A percentile compares a stretch with the other conserved stretches of the same genome.
Evolutionary conservation across 768 basidiomycete genomes (phyloP).

Genomic region (Xerocomellus intermedius): DNA sequence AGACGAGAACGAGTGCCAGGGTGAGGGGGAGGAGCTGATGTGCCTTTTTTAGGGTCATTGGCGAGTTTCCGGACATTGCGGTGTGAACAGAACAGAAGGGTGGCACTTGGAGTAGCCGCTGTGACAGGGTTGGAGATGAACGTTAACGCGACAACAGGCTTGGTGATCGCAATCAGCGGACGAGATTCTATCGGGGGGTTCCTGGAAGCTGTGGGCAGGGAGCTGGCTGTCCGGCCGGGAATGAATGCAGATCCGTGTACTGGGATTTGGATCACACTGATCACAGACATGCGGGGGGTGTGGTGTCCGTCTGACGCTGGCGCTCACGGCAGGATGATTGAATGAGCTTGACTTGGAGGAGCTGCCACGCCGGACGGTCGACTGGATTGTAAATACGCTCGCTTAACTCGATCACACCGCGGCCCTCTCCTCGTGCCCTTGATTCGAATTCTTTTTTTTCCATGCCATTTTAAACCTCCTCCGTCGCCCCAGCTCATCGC

Average conservation of each 20-base stretch:
- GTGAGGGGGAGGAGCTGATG: constrained; percentile 30
- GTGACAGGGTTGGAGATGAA: constrained; percentile 22
- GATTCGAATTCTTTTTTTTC: constrained; percentile 60
- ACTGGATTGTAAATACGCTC: constrained; percentile 38
- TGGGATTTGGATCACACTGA: background rate
- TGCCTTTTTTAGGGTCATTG: constrained; percentile 34
- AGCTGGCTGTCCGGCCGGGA: constrained; percentile 22
- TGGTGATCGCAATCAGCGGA: constrained; percentile 25
- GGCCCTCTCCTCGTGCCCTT: constrained; percentile 62
- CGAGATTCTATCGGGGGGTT: constrained; percentile 28
- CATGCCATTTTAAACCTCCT: constrained; percentile 55
- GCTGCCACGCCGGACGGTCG: constrained; percentile 25
- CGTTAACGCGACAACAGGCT: constrained; percentile 2
- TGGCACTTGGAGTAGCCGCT: constrained; percentile 6
- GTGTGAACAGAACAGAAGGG: constrained; percentile 38
- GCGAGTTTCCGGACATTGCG: constrained; percentile 40
- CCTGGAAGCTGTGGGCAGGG: constrained; percentile 30
- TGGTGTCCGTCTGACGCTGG: constrained; percentile 1
- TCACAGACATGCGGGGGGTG: constrained; percentile 4
- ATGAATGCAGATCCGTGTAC: constrained; percentile 35
- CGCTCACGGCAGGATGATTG: background rate
- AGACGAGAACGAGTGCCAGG: constrained; percentile 3
- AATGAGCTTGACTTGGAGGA: constrained; percentile 6
- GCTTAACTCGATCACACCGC: constrained; percentile 41
- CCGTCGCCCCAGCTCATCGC: constrained; percentile 17